Percentiles rank a stretch among this genome's conserved stretches.
These are phyloP conservation scores for Cudoniella acicularis DNA, from an alignment of 495 filamentous ascomycete genomes.

Conservation along the genomic window DNA sequence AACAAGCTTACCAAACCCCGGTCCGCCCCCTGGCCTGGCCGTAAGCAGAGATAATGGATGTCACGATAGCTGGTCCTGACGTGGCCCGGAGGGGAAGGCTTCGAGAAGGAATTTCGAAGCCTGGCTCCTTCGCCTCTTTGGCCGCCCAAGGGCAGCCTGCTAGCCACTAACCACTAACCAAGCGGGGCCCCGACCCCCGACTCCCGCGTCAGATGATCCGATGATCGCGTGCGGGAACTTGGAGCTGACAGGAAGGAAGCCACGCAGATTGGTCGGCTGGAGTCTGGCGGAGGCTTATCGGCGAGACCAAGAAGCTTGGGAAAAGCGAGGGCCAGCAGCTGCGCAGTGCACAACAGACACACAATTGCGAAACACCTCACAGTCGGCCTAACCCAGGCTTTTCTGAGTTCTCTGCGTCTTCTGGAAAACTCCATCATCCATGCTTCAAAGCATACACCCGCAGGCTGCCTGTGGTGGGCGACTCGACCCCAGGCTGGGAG, in stretches of 20 bases:
- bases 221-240: too few species aligned
- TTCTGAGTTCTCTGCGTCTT: background rate
- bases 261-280: background rate
- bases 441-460: too few species aligned
- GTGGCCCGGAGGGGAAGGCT: background rate
- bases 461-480: too few species aligned
- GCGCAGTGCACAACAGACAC: background rate
- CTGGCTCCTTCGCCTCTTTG: background rate
- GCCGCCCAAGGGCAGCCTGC: too few species aligned
- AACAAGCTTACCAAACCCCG: background rate
- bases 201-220: too few species aligned
- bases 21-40: background rate
- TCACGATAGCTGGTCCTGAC: background rate
- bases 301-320: too few species aligned
- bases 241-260: too few species aligned
- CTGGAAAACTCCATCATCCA: background rate
- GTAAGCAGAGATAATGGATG: background rate
- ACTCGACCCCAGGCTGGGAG: too few species aligned
- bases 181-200: too few species aligned
- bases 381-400: background rate
- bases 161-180: too few species aligned
- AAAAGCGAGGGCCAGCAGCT: background rate
- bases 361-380: too few species aligned
- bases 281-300: background rate
- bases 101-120: background rate